Base-by-base conservation (phyloP, 768 basidiomycete genomes). In the Rubroboletus satanas region DNA sequence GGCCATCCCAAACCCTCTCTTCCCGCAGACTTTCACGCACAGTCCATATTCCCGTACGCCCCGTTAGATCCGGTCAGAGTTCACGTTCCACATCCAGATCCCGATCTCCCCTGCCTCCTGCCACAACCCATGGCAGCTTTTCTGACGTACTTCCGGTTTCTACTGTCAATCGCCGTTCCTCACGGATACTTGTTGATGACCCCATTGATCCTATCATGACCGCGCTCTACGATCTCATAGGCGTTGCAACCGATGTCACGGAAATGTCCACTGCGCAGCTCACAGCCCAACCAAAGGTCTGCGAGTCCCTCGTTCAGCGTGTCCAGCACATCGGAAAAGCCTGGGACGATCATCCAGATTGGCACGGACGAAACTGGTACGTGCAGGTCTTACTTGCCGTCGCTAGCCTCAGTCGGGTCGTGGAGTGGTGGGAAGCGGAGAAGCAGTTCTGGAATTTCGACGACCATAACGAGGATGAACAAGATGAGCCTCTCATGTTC, bases 351-450 rank as follows among this genome's bases (percentile, higher is more conserved):
- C 92, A 98, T 73, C 92, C 94, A 21, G 94, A 98, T 69, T 98
- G 95, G 90, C 93, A 94, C 62, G 95, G 97, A 26, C 81, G 96
- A 54, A 93, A 90, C 55, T 99, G 96, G 97, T 98, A 98, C 73
- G 94, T 98, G 49, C 94, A 96, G 67, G 87, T 98, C 28, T 80
- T 98, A 5, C 85, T 98, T 46, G 96, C 97, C 21, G 87, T 98
- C 45, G 97, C 97, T 32, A 93, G 92, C 65, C 84, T 99, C 59
- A 91, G 88, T 71, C 88, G 96, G 54, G 97, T 98, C 29, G 88
- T 98, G 59, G 97, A 98, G 67, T 99, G 97, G 96, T 98, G 94
- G 93, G 95, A 97, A 72, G 97, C 97, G 11, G 96, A 98, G 76
- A 95, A 95, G 66, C 93, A 95, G 62, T 99, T 99, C 72, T 99